Conservation (phyloP, 768 basidiomycete genomes). For the Psilocybe cubensis region DNA sequence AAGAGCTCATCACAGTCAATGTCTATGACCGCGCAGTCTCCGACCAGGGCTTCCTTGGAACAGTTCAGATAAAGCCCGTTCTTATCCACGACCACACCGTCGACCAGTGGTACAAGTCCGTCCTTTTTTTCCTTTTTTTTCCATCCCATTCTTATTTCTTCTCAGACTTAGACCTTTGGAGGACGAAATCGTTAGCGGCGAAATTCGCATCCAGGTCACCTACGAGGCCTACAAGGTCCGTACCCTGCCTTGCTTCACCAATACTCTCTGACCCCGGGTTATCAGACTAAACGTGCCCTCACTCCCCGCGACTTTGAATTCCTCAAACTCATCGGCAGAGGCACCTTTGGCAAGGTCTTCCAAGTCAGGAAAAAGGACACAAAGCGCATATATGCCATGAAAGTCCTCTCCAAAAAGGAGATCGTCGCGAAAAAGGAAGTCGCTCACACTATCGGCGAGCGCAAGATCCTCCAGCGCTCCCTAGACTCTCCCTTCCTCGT, state of each 20-base stretch:
- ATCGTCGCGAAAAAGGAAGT: slow-evolving; percentile 99
- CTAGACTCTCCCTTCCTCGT: slow-evolving; percentile 96
- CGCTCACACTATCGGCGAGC: slow-evolving; percentile 98
- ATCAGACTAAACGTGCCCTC: slow-evolving; percentile 80
- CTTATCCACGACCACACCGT: slow-evolving; percentile 93
- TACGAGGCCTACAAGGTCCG: slow-evolving; percentile 90
- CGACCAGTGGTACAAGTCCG: slow-evolving; percentile 97
- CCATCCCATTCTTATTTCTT: slow-evolving; percentile 8
- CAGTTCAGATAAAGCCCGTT: slow-evolving; percentile 88
- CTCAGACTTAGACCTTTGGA: slow-evolving; percentile 74
- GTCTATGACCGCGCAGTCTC: slow-evolving; percentile 88
- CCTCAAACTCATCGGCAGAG: slow-evolving; percentile 96
- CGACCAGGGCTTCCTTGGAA: slow-evolving; percentile 90
- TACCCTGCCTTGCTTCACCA: slow-evolving; percentile 22
- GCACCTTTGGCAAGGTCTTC: slow-evolving; percentile 98
- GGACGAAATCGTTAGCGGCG: slow-evolving; percentile 85
- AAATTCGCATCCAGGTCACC: slow-evolving; percentile 93
- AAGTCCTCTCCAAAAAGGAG: slow-evolving; percentile 97
- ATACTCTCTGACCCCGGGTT: slow-evolving; percentile 4
- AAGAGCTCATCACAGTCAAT: slow-evolving; percentile 82
- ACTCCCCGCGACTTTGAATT: slow-evolving; percentile 98
- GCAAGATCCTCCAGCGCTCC: slow-evolving; percentile 95
- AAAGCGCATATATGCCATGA: slow-evolving; percentile 99
- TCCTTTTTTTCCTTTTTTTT: slow-evolving; percentile 24
- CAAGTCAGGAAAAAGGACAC: slow-evolving; percentile 99